A percentile compares a stretch with the other conserved stretches of the same genome.
These are phyloP conservation scores for Proliferodiscus dingleyae DNA, from an alignment of 2,329 filamentous ascomycete species.

Conservation along the genomic window DNA sequence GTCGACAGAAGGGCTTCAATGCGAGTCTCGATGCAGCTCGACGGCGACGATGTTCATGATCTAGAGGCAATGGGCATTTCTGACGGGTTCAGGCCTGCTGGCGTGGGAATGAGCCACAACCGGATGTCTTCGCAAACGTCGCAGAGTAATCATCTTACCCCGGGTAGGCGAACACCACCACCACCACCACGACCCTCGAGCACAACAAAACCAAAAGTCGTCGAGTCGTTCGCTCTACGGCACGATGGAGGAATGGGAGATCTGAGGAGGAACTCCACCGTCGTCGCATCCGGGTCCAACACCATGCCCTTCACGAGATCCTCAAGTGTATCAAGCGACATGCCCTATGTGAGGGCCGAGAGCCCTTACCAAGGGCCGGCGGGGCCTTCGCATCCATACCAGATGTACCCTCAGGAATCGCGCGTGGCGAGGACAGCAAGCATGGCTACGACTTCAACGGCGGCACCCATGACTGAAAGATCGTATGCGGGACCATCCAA, in stretches of 20 bases:
- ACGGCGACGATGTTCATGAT: constrained; percentile 45
- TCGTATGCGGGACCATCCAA: constrained; percentile 57
- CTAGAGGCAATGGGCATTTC: constrained; percentile 47
- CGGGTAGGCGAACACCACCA: constrained; percentile 25
- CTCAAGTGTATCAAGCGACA: constrained; percentile 27
- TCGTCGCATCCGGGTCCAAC: constrained; percentile 13
- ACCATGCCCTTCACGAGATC: constrained; percentile 18
- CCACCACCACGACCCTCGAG: constrained; percentile 48
- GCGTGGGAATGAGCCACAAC: constrained; percentile 14
- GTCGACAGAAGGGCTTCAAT: constrained; percentile 41
- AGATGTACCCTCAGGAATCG: constrained; percentile 78
- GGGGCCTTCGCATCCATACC: constrained; percentile 78
- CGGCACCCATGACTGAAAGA: constrained; percentile 48
- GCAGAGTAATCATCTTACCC: constrained; percentile 18
- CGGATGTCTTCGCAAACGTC: constrained; percentile 19
- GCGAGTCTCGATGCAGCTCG: constrained; percentile 38
- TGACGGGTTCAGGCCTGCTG: constrained; percentile 45
- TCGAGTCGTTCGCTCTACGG: constrained; percentile 47
- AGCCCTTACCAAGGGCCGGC: constrained; percentile 55
- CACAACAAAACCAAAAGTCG: constrained; percentile 47
- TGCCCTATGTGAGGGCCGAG: constrained; percentile 34
- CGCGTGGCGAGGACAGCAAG: constrained; percentile 49
- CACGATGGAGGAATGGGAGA: constrained; percentile 44
- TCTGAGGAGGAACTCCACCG: constrained; percentile 13
- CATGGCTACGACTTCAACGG: constrained; percentile 66